Percentiles rank a stretch among this genome's conserved stretches.
Evolutionary conservation across 129 eudicot genomes (phyloP).

Genomic region (Silybum marianum): DNA sequence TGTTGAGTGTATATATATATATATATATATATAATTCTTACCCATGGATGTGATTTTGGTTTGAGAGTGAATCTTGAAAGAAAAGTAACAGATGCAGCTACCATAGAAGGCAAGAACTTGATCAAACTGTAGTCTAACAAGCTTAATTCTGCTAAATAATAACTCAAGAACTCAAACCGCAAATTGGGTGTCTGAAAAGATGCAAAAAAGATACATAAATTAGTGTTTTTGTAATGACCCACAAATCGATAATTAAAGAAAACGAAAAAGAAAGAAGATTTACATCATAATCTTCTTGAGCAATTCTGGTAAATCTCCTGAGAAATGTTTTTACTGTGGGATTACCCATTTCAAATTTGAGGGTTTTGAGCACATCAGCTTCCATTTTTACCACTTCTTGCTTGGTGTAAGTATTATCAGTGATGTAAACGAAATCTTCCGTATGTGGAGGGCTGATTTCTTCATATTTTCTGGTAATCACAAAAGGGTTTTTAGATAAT

Average conservation of each 20-base stretch:
- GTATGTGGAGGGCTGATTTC: slow-evolving; percentile 78
- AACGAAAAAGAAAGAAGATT: not conserved
- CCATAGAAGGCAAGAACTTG: slow-evolving; percentile 70
- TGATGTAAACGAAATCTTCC: slow-evolving; percentile 59
- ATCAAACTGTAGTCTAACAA: slow-evolving; percentile 75
- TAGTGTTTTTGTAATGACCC: not conserved
- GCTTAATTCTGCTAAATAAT: slow-evolving; percentile 82
- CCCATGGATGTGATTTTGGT: slow-evolving; percentile 79
- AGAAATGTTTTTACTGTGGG: slow-evolving; percentile 70
- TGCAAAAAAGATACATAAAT: slow-evolving; percentile 7
- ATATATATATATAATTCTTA: slow-evolving; percentile 17
- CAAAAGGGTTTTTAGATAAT: not conserved
- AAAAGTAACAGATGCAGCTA: slow-evolving; percentile 83
- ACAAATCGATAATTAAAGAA: not conserved
- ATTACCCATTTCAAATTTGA: slow-evolving; percentile 61
- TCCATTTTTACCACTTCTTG: slow-evolving; percentile 86
- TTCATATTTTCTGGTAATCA: slow-evolving; percentile 68
- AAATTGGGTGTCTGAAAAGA: slow-evolving; percentile 49
- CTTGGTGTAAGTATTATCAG: slow-evolving; percentile 74
- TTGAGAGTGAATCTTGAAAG: slow-evolving; percentile 63
- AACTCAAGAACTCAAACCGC: slow-evolving; percentile 60
- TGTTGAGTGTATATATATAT: not conserved
- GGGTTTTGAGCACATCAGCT: slow-evolving; percentile 59
- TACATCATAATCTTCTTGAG: slow-evolving; percentile 59
- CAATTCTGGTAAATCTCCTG: slow-evolving; percentile 53